Evolutionary conservation across 176 grass and related monocot genomes (phyloP), one percentile per base, ranked within the genome.

Genomic region (Melocanna baccifera): DNA sequence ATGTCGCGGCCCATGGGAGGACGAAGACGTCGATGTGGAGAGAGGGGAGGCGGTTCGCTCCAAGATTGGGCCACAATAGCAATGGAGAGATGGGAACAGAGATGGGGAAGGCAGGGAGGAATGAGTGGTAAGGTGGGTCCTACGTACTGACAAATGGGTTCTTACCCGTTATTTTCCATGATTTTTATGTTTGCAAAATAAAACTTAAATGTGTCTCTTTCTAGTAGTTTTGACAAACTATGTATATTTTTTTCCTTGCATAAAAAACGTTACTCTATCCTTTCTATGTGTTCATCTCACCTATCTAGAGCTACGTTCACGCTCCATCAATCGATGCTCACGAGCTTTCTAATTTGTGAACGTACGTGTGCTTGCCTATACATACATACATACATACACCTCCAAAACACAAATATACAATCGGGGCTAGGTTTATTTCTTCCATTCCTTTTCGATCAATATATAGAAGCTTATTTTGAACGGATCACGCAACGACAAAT

Each of bases 401-500:
- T 65, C 28, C 6, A 34, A 6, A 64, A 3, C 62, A 16, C 29
- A 65, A 2, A 32, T 34, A 65, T 34, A 46, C 53, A 56, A 56
- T 9, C 19, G 34, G 65, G 3, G 66, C 2, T 22, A 6, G 9
- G 39, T n/a, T 11, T 22, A 6, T 39, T 22, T 30, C 18, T 13
- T 37, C 39, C 39, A 45, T 70, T 70, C 4, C 67, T 70, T 70
- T 45, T 70, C 22, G 10, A 25, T 58, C 12, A 58, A 6, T 43
- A n/a, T n/a, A n/a, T n/a, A 23, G 43, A 62, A 37, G 19, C 41
- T 83, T 83, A 47, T 20, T 69, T 41, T 61, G 8, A 18, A 51
- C 1, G 43, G 43, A 39, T 48, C 62, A 53, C 7, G 16, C 45
- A 78, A 67, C 37, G 68, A 74, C 59, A 88, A 84, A 67, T 41